A percentile compares a stretch with the other conserved stretches of the same genome.
Evolutionary conservation across 441 rosid genomes (phyloP).

Genomic region (Corymbia calophylla): DNA sequence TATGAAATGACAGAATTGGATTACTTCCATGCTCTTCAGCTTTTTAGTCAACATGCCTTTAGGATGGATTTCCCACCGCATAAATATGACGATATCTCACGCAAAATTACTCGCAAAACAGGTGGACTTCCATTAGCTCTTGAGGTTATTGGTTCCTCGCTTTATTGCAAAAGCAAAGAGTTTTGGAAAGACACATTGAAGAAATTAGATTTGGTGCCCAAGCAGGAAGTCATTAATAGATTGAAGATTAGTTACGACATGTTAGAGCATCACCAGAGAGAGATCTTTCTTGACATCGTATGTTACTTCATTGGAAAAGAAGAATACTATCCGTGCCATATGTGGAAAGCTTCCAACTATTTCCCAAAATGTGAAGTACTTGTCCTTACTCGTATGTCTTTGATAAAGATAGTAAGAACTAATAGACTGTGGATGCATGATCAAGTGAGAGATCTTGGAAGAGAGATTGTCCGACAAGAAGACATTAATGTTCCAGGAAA

Average conservation of each 20-base stretch:
- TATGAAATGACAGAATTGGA: neutral
- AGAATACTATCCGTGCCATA: accelerated
- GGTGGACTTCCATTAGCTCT: neutral
- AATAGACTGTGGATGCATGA: neutral
- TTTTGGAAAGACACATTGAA: neutral
- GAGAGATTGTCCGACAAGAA: neutral
- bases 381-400: neutral
- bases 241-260: accelerated
- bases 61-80: accelerated
- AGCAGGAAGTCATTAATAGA: neutral
- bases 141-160: neutral
- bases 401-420: neutral
- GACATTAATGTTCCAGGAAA: neutral
- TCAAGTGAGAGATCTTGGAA: neutral
- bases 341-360: neutral
- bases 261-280: accelerated
- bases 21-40: accelerated
- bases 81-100: neutral
- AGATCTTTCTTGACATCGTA: neutral
- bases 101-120: accelerated
- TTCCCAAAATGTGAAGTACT: accelerated
- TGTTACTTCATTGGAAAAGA: neutral
- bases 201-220: neutral
- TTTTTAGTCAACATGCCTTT: neutral
- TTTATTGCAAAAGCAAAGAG: accelerated